A percentile compares a stretch with the other conserved stretches of the same genome.
Evolutionary conservation across 345 rosid species (phyloP).

Genomic region (Sonneratia alba): DNA sequence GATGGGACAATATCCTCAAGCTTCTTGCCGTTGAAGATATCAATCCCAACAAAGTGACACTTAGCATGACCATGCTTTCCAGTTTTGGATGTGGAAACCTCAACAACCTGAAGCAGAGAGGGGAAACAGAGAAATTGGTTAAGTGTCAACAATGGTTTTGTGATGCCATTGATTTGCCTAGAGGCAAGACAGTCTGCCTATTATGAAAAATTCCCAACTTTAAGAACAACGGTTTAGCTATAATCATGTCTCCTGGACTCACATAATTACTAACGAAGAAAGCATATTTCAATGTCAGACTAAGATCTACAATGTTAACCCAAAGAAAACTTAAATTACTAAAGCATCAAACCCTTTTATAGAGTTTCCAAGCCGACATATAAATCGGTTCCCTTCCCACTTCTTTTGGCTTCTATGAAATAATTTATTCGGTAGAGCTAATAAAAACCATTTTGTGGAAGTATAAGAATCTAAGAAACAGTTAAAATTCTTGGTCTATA

Average conservation of each 20-base stretch:
- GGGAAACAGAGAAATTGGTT: not conserved
- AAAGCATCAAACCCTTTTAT: not conserved
- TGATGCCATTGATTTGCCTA: too few relatives aligned
- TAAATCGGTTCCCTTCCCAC: too few relatives aligned
- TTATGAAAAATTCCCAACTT: too few relatives aligned
- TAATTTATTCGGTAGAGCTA: too few relatives aligned
- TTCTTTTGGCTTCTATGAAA: too few relatives aligned
- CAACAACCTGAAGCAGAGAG: constrained; percentile 45
- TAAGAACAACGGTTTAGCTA: not conserved
- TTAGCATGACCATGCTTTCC: constrained; percentile 88
- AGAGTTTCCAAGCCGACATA: too few relatives aligned
- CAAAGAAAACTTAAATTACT: not conserved
- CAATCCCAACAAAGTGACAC: constrained; percentile 80
- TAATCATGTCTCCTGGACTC: not conserved
- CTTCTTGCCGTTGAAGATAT: constrained; percentile 72
- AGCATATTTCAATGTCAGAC: not conserved
- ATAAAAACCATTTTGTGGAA: too few relatives aligned
- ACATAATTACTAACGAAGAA: not conserved
- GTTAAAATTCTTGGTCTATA: too few relatives aligned
- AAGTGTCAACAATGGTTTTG: not conserved
- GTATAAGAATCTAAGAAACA: too few relatives aligned
- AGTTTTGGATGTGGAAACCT: constrained; percentile 80
- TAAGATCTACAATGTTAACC: not conserved
- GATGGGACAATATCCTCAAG: constrained; percentile 85
- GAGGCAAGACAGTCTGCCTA: too few relatives aligned